Conservation (phyloP, 1,284 basidiomycete species). For the Malassezia vespertilionis region DNA sequence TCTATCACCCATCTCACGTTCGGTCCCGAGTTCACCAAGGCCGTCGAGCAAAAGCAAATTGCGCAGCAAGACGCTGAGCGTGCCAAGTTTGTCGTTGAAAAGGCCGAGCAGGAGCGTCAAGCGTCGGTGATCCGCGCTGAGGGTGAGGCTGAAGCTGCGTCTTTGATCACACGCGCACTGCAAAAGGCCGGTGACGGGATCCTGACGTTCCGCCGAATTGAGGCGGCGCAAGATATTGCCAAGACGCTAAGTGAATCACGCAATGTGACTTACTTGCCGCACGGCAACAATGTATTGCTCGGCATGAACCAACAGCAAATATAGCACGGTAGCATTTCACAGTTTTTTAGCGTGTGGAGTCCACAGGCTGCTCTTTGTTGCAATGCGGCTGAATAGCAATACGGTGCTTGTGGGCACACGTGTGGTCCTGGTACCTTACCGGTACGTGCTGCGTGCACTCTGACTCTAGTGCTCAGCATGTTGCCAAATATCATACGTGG, state of each 20-base stretch:
- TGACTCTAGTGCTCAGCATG: conserved; percentile 9
- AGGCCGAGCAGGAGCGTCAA: conserved; percentile 90
- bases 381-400: conserved; percentile 8
- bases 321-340: background rate
- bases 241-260: conserved; percentile 47
- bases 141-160: conserved; percentile 82
- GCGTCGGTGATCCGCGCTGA: conserved; percentile 95
- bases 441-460: conserved; percentile 3
- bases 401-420: conserved; percentile 12
- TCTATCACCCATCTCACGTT: conserved; percentile 65
- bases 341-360: background rate
- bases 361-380: background rate
- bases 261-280: conserved; percentile 51
- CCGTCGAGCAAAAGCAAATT: conserved; percentile 96
- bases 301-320: conserved; percentile 9
- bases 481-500: conserved; percentile 65
- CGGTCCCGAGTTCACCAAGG: conserved; percentile 57
- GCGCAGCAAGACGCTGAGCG: conserved; percentile 87
- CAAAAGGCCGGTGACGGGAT: conserved; percentile 91
- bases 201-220: conserved; percentile 88
- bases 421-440: conserved; percentile 16
- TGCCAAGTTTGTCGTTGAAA: conserved; percentile 97
- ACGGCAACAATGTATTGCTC: conserved; percentile 46
- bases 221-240: conserved; percentile 90
- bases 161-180: conserved; percentile 79